These are phyloP conservation scores for Coprinopsis marcescibilis DNA, from an alignment of 768 basidiomycete genomes.

Conservation along the genomic window DNA sequence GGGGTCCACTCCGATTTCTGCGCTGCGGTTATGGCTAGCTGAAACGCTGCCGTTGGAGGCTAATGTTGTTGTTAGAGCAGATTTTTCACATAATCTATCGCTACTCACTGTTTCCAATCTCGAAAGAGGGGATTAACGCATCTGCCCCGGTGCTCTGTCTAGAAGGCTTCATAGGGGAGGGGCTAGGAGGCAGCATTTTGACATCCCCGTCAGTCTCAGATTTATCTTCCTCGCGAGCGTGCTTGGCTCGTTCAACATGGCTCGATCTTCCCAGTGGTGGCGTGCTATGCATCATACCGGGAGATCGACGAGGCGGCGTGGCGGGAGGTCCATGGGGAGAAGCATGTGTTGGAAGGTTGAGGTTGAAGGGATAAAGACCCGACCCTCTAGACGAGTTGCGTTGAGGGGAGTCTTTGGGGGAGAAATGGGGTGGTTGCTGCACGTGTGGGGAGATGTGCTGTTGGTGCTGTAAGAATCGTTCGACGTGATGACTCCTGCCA, in stretches of 20 bases:
- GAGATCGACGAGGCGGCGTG: slow-evolving; percentile 30
- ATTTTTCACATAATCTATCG: not conserved
- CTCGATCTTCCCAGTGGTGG: slow-evolving; percentile 34
- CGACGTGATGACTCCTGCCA: slow-evolving; percentile 57
- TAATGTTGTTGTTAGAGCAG: not conserved
- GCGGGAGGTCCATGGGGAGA: slow-evolving; percentile 29
- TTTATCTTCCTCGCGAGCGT: slow-evolving; percentile 25
- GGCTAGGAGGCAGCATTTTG: slow-evolving; percentile 30
- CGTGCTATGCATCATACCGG: slow-evolving; percentile 25
- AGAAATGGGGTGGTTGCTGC: slow-evolving; percentile 26
- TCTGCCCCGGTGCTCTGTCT: slow-evolving; percentile 16
- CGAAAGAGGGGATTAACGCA: slow-evolving; percentile 28
- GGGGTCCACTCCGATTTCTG: slow-evolving; percentile 19
- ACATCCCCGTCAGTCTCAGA: slow-evolving; percentile 19
- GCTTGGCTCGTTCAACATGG: slow-evolving; percentile 25
- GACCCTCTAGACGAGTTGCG: slow-evolving; percentile 10
- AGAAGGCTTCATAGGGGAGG: slow-evolving; percentile 31
- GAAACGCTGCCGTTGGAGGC: not conserved
- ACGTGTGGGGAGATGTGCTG: slow-evolving; percentile 29
- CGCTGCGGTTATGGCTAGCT: not conserved
- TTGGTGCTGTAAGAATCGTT: slow-evolving; percentile 44
- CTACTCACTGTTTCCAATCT: slow-evolving; percentile 20
- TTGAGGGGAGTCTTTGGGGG: slow-evolving; percentile 22
- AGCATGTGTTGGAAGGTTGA: slow-evolving; percentile 25
- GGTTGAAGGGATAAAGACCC: slow-evolving; percentile 20